Conservation (phyloP, 2,329 filamentous ascomycete species). For the Xylaria multiplex region DNA sequence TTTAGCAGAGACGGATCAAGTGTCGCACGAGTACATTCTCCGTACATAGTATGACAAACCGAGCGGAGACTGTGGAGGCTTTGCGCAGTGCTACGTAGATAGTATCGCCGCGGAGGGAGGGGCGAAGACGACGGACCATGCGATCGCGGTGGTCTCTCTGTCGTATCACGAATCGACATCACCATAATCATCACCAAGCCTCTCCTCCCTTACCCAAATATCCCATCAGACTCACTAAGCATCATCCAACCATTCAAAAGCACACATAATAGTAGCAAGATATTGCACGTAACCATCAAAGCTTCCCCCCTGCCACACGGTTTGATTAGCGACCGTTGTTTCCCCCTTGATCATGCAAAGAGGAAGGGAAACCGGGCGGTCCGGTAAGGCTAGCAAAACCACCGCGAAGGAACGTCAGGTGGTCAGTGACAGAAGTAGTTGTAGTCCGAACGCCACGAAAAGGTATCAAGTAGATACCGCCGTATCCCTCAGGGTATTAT, state of each 20-base stretch:
- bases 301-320: not conserved
- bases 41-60: constrained; percentile 30
- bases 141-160: not conserved
- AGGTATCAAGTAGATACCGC: too few species aligned
- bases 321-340: not conserved
- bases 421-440: not conserved
- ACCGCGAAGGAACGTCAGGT: not conserved
- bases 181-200: not conserved
- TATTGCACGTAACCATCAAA: not conserved
- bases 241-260: not conserved
- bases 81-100: too few species aligned
- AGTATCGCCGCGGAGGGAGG: not conserved
- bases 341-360: not conserved
- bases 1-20: constrained; percentile 15
- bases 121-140: not conserved
- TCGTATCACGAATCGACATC: not conserved
- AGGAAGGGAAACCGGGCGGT: not conserved
- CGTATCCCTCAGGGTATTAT: too few species aligned
- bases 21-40: constrained; percentile 19
- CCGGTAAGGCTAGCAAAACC: not conserved
- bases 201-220: not conserved
- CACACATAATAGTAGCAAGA: not conserved
- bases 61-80: constrained; percentile 23
- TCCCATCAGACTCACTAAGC: not conserved
- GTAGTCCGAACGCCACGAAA: too few species aligned